Base-by-base conservation (phyloP, 169 alveolate genomes). In the Theileria parva region DNA sequence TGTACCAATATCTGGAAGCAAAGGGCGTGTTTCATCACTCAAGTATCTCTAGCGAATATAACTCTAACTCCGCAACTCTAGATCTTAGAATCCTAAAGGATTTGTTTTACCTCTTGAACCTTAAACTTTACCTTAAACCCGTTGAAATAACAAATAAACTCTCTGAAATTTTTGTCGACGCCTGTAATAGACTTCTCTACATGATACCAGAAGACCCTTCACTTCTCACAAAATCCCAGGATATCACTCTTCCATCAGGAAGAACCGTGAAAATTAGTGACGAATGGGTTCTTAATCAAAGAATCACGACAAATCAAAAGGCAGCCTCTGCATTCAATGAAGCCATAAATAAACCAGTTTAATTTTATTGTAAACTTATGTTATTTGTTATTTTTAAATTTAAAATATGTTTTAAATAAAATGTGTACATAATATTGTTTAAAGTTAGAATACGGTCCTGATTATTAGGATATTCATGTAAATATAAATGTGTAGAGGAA, bases 321-420 rank as follows among this genome's bases (percentile, higher is more conserved):
- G 80, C 80, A 25, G 2, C 80, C 30, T 15, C 73, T 17, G 80
- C 80, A 59, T 73, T 73, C 39, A 73, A 73, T 17, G 80, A 73
- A 59, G 80, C 80, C 32, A 39, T 73, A 6, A 68, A 23, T 27
- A 68, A 68, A 68, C 77, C 27, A 39, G 39, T 17, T 21, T 63
- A 63, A 21, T n/a, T 63, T 63, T 25, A 28, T 59, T 25, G 67
- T 59, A 59, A 59, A 59, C 11, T 25, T 25, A 25, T 17, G 23
- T 59, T 27, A 23, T 15, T 63, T 63, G 27, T 28, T 28, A 11
- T 44, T 4, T 4, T 13, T 4, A 44, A 44, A 4, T 44, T 44
- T 0, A 44, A 44, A 8, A 11, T 11, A 8, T 44, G n/a, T 44
- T 44, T 44, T 44, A 44, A 44, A 44, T 13, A 44, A 44, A 44